Evolutionary conservation across 2,329 filamentous ascomycete genomes (phyloP).

Genomic region (Pezicula carpinea): DNA sequence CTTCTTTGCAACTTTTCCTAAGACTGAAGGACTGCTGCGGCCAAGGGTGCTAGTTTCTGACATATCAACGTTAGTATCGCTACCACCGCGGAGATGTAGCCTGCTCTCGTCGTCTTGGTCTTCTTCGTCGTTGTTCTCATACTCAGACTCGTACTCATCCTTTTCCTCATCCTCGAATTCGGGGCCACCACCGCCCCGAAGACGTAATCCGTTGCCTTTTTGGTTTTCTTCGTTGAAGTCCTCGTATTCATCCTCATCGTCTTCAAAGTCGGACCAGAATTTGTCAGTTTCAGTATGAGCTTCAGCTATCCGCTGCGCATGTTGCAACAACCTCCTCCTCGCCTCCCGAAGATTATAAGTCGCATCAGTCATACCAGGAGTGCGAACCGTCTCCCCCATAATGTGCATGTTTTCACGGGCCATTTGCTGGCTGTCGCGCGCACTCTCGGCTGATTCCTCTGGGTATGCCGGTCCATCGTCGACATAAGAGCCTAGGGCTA

Average conservation of each 20-base stretch:
- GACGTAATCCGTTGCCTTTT: neutral
- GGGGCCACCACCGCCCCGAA: neutral
- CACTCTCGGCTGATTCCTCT: neutral
- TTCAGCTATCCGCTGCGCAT: neutral
- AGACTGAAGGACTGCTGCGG: no score
- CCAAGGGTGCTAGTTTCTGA: no score
- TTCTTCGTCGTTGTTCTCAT: no score
- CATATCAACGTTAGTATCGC: no score
- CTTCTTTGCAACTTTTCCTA: no score
- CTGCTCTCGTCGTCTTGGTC: neutral
- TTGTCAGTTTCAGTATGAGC: neutral
- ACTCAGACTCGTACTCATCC: neutral
- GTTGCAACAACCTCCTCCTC: neutral
- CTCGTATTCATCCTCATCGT: neutral
- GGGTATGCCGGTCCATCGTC: neutral
- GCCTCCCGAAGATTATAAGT: neutral
- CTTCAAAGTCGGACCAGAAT: neutral
- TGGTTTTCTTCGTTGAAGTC: neutral
- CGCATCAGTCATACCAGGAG: neutral
- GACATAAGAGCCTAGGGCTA: neutral
- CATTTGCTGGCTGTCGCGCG: neutral
- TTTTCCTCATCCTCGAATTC: neutral
- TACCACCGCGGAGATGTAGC: no score
- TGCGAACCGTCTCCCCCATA: neutral
- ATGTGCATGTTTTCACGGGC: neutral